These are phyloP conservation scores for Backusella mclennaniae DNA, from an alignment of 192 early-diverging fungal genomes.

Conservation along the genomic window DNA sequence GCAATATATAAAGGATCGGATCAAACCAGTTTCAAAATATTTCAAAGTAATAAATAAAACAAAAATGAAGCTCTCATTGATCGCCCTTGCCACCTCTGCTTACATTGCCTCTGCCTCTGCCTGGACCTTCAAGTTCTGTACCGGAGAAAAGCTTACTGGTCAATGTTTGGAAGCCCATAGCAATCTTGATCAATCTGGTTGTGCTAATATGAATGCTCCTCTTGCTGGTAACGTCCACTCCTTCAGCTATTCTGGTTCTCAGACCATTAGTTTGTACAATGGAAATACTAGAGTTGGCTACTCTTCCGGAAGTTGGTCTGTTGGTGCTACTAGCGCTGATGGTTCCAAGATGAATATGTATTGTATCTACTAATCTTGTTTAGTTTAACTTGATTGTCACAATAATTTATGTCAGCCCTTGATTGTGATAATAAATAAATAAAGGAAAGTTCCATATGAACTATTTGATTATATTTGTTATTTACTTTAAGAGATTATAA, in stretches of 20 bases:
- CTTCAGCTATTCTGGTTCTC: neutral
- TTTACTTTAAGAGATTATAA: too few relatives aligned
- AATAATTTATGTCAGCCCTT: too few relatives aligned
- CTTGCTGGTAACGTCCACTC: neutral
- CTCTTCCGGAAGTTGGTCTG: neutral
- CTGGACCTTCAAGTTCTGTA: slow-evolving; percentile 3
- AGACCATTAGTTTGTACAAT: neutral
- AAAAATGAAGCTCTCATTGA: neutral
- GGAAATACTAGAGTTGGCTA: neutral
- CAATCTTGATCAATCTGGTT: neutral
- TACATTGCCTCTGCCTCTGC: neutral
- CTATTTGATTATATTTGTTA: too few relatives aligned
- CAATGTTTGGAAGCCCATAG: neutral
- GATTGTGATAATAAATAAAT: too few relatives aligned
- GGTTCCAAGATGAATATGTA: neutral
- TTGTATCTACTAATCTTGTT: neutral
- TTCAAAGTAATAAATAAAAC: neutral
- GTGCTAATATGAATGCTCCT: neutral
- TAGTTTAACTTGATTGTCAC: too few relatives aligned
- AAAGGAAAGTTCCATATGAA: too few relatives aligned
- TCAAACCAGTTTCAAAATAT: neutral
- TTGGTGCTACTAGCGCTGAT: neutral
- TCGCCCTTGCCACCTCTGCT: neutral
- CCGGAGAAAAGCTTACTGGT: neutral
- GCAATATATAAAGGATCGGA: neutral